Percentiles rank a stretch among this genome's conserved stretches.
phyloP scores from a whole-genome alignment of 805 yeast genomes.

The Hanseniaspora lachancei region DNA sequence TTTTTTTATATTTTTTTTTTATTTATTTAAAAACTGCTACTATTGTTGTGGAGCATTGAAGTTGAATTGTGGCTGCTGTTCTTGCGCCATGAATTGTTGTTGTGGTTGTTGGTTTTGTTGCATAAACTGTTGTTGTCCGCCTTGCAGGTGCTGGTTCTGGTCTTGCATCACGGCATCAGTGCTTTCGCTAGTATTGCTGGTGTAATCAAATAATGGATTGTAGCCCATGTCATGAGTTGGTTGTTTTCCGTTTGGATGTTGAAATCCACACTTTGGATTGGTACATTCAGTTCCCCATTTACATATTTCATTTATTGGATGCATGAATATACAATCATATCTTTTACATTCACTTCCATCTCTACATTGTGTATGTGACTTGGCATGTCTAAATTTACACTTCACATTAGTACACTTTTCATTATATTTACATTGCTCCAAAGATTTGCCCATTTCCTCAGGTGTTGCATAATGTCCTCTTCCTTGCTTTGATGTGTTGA shows the following conservation, averaged over 20 bases:
- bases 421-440: conserved; percentile 78
- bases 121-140: neutral
- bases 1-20: neutral
- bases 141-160: neutral
- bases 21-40: neutral
- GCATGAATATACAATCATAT: conserved; percentile 69
- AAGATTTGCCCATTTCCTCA: conserved; percentile 34
- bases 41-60: neutral
- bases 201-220: conserved; percentile 5
- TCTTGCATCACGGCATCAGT: neutral
- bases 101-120: conserved; percentile 5
- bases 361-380: conserved; percentile 60
- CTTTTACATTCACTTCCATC: conserved; percentile 69
- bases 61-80: neutral
- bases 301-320: conserved; percentile 69
- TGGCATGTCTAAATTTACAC: conserved; percentile 80
- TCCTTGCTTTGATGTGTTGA: conserved; percentile 22
- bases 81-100: neutral
- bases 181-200: neutral
- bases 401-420: conserved; percentile 58
- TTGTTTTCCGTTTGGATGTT: conserved; percentile 70
- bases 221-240: conserved; percentile 16
- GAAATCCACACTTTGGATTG: conserved; percentile 56
- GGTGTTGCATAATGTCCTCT: neutral
- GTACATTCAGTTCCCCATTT: conserved; percentile 66